Percentiles rank a stretch among this genome's conserved stretches.
phyloP scores from a whole-genome alignment of 2,329 filamentous ascomycete genomes.

The Cladorrhinum sp. region DNA sequence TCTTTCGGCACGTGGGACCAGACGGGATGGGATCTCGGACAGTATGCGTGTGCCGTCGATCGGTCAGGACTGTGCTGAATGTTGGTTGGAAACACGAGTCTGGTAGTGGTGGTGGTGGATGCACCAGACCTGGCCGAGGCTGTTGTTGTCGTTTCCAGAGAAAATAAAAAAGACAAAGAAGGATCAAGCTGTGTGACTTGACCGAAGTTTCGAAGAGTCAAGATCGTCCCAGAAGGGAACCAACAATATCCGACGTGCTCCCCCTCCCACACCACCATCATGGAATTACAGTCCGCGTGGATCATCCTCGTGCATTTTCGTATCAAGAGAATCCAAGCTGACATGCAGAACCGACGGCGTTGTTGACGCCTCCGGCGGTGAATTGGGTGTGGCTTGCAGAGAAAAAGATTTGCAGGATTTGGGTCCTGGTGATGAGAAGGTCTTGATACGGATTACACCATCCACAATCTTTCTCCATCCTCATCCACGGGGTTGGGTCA shows the following conservation, averaged over 20 bases:
- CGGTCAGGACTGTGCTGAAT: background rate
- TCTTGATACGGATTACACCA: background rate
- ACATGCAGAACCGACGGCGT: background rate
- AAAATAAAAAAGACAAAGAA: background rate
- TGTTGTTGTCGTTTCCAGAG: background rate
- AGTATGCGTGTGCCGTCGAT: background rate
- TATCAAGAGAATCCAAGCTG: background rate
- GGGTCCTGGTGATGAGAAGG: background rate
- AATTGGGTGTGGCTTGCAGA: background rate
- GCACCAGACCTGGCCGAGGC: background rate
- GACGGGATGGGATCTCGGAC: background rate
- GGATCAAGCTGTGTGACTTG: background rate
- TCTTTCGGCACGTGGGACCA: slow-evolving; percentile 14
- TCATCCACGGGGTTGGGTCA: background rate
- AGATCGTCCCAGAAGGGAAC: background rate
- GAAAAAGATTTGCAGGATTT: background rate
- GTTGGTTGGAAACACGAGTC: background rate
- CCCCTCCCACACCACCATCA: background rate
- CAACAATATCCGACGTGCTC: background rate
- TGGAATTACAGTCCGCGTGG: background rate
- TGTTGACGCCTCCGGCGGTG: background rate
- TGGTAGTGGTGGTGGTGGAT: background rate
- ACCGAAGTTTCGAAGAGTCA: background rate
- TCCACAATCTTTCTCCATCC: background rate
- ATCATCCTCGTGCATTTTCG: background rate